These are phyloP conservation scores for Phytophthora multivora DNA, from an alignment of 352 stramenopile genomes.

Conservation along the genomic window DNA sequence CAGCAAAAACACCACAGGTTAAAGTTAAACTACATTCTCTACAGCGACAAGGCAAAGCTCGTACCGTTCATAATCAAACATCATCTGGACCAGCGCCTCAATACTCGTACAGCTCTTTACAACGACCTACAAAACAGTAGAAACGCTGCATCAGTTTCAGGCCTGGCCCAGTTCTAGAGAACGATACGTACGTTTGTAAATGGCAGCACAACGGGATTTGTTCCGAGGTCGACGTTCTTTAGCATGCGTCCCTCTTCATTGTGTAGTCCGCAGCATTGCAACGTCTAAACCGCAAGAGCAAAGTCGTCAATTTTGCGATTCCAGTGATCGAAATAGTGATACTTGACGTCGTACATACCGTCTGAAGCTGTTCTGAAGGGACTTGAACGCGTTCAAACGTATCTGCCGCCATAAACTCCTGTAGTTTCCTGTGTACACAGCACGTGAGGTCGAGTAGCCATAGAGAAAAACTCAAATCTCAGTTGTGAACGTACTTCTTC, in stretches of 20 bases:
- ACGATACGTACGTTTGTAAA: conserved; percentile 53
- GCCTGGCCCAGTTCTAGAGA: neutral
- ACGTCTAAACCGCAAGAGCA: conserved; percentile 27
- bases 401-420: conserved; percentile 65
- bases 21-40: conserved; percentile 2
- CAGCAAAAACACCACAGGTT: neutral
- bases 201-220: conserved; percentile 56
- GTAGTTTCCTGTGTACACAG: conserved; percentile 56
- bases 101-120: conserved; percentile 67
- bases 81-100: conserved; percentile 66
- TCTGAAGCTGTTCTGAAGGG: conserved; percentile 41
- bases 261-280: conserved; percentile 59
- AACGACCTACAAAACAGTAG: conserved; percentile 43
- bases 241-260: conserved; percentile 61
- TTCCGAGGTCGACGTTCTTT: conserved; percentile 55
- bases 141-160: neutral
- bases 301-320: neutral
- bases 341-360: conserved; percentile 23
- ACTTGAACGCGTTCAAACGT: conserved; percentile 71
- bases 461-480: neutral
- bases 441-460: neutral
- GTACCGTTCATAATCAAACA: conserved; percentile 81
- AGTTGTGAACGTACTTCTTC: conserved; percentile 48
- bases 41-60: neutral
- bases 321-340: neutral